Percentiles rank a stretch among this genome's conserved stretches.
Conservation (phyloP, 2,329 filamentous ascomycete genomes). For the Calonectria pauciramosa region DNA sequence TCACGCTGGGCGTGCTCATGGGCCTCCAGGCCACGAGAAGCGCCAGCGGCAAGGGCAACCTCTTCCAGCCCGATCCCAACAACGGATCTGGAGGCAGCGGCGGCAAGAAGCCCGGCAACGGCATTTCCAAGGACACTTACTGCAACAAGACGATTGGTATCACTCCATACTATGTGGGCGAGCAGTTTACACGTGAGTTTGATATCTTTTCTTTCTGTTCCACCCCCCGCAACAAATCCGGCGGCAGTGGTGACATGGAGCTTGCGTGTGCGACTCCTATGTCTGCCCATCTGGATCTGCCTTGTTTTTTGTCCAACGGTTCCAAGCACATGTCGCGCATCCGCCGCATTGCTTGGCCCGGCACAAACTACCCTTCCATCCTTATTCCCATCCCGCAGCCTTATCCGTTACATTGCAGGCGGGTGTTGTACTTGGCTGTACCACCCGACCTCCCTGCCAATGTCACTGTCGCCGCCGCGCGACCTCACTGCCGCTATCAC, state of each 20-base stretch:
- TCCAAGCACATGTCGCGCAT: slow-evolving; percentile 7
- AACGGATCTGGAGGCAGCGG: slow-evolving; percentile 5
- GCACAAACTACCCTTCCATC: not conserved
- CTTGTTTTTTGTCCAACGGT: slow-evolving; percentile 4
- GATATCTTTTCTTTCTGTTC: not conserved
- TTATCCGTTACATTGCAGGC: slow-evolving; percentile 4
- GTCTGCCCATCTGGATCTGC: not conserved
- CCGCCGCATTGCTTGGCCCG: slow-evolving; percentile 5
- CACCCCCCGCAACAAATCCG: not conserved
- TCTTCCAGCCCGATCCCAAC: slow-evolving; percentile 53
- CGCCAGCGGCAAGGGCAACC: slow-evolving; percentile 57
- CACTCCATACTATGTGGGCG: slow-evolving; percentile 56
- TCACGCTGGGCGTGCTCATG: slow-evolving; percentile 63
- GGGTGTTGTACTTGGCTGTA: slow-evolving; percentile 5
- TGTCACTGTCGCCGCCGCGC: not conserved
- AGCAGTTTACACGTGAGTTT: slow-evolving; percentile 62
- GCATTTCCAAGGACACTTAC: slow-evolving; percentile 36
- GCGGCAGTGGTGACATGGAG: not conserved
- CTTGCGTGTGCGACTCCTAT: not conserved
- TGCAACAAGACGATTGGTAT: slow-evolving; percentile 55
- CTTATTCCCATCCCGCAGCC: not conserved
- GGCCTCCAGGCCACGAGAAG: slow-evolving; percentile 59
- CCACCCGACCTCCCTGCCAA: not conserved
- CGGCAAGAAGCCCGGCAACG: slow-evolving; percentile 35
- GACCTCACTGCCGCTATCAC: not conserved